These are phyloP conservation scores for Melanogaster broomeanus DNA, from an alignment of 768 basidiomycete species.

Conservation along the genomic window DNA sequence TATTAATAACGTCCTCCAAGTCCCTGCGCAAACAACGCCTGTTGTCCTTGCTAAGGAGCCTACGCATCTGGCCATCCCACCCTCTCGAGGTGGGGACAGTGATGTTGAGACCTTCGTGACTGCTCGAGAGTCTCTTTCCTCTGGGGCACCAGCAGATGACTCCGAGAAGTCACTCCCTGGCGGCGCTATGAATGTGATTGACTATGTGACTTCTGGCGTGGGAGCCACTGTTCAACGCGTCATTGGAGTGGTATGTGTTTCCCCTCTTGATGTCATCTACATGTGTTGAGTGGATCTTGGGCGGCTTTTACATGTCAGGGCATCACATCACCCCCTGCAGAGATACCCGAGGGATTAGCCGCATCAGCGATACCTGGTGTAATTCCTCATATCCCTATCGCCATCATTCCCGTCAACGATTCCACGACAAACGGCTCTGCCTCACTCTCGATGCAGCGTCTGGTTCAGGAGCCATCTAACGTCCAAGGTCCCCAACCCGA, in stretches of 20 bases:
- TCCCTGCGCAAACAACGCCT: conserved; percentile 39
- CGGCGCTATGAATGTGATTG: background rate
- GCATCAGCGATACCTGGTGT: conserved; percentile 12
- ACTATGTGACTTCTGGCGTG: background rate
- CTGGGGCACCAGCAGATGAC: background rate
- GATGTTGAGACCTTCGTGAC: conserved; percentile 28
- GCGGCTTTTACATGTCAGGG: conserved; percentile 9
- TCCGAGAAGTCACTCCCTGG: background rate
- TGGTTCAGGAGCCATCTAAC: background rate
- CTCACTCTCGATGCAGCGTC: conserved; percentile 2
- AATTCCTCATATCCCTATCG: conserved; percentile 38
- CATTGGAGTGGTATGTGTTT: conserved; percentile 20
- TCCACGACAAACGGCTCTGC: conserved; percentile 30
- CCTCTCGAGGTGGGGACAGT: background rate
- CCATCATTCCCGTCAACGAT: conserved; percentile 45
- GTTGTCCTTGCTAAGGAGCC: no score
- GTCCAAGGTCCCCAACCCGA: background rate
- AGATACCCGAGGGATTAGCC: conserved; percentile 9
- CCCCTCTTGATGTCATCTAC: background rate
- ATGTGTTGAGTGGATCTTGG: background rate
- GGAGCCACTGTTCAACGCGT: conserved; percentile 29
- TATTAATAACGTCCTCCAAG: conserved; percentile 65
- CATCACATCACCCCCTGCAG: conserved; percentile 20
- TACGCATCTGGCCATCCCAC: conserved; percentile 16
- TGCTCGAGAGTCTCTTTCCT: conserved; percentile 18